A percentile compares a stretch with the other conserved stretches of the same genome.
These are phyloP conservation scores for Diophrys sp. DNA, from an alignment of 73 alveolate species.

Conservation along the genomic window DNA sequence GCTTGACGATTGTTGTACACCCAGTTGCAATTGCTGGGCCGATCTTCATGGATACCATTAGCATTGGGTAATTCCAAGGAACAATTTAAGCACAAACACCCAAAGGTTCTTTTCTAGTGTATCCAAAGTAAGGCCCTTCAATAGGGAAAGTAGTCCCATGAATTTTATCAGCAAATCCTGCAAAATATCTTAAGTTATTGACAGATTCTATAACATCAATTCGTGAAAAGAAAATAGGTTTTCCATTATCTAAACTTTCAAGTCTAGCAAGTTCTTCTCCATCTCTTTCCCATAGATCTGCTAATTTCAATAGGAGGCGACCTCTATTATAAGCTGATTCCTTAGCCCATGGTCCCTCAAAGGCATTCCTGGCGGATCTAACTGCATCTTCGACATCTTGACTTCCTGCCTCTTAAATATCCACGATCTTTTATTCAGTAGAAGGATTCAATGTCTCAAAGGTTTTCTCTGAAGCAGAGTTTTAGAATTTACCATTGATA, in stretches of 20 bases:
- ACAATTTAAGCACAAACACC: conserved; percentile 86
- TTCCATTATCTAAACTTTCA: conserved; percentile 81
- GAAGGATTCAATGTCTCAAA: conserved; percentile 49
- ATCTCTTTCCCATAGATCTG: conserved; percentile 65
- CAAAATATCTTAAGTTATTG: conserved; percentile 63
- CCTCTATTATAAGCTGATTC: conserved; percentile 54
- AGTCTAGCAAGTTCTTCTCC: conserved; percentile 59
- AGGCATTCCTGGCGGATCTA: conserved; percentile 64
- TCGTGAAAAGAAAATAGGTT: conserved; percentile 55
- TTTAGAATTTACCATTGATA: conserved; percentile 35
- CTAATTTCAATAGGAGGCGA: conserved; percentile 53
- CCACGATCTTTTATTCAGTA: conserved; percentile 43
- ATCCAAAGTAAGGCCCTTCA: conserved; percentile 17
- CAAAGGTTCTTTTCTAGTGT: conserved; percentile 72
- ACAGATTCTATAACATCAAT: conserved; percentile 60
- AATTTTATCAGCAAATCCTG: conserved; percentile 76
- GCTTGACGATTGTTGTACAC: conserved; percentile 79
- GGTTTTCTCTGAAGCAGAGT: conserved; percentile 22
- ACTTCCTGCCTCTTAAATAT: conserved; percentile 16
- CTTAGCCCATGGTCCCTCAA: conserved; percentile 72
- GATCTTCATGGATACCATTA: conserved; percentile 75
- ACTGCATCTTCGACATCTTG: conserved; percentile 51
- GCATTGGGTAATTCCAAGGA: conserved; percentile 91
- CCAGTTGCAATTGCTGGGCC: conserved; percentile 96
- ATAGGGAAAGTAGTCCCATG: conserved; percentile 54